Evolutionary conservation across 345 rosid species (phyloP).

Genomic region (Salix suchowensis): DNA sequence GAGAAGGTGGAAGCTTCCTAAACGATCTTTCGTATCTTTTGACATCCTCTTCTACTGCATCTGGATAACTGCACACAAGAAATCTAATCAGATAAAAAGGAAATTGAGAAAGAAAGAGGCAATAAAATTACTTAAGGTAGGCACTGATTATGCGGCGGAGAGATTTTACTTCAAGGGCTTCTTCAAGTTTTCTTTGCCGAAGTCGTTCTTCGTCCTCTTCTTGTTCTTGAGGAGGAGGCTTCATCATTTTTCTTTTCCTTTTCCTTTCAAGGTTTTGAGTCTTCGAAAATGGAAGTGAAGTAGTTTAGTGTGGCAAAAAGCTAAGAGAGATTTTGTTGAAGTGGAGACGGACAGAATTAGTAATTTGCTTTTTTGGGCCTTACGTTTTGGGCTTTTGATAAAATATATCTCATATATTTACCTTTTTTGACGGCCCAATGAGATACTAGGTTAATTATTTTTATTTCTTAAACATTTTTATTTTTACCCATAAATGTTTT

Average conservation of each 20-base stretch:
- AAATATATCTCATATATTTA: too few relatives aligned
- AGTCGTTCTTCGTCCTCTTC: conserved; percentile 57
- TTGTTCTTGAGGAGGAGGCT: conserved; percentile 10
- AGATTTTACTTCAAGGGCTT: conserved; percentile 88
- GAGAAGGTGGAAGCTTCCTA: conserved; percentile 66
- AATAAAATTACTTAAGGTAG: conserved; percentile 64
- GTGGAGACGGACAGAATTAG: too few relatives aligned
- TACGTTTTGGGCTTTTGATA: too few relatives aligned
- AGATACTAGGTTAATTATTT: too few relatives aligned
- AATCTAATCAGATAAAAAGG: background rate
- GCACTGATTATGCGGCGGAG: conserved; percentile 95
- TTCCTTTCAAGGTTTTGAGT: background rate
- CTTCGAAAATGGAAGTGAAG: background rate
- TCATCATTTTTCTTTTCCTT: background rate
- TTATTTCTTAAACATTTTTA: too few relatives aligned
- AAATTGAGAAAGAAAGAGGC: background rate
- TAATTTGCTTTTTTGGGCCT: too few relatives aligned
- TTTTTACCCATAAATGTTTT: too few relatives aligned
- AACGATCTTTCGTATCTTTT: conserved; percentile 72
- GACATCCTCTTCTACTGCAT: conserved; percentile 85
- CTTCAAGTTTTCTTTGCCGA: conserved; percentile 79
- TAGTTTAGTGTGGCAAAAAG: too few relatives aligned
- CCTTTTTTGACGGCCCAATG: too few relatives aligned
- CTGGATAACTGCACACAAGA: conserved; percentile 56
- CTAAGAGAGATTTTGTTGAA: too few relatives aligned